Evolutionary conservation across 1,284 basidiomycete species (phyloP), one percentile per base, ranked within the genome.

Genomic region (Papiliotrema flavescens): DNA sequence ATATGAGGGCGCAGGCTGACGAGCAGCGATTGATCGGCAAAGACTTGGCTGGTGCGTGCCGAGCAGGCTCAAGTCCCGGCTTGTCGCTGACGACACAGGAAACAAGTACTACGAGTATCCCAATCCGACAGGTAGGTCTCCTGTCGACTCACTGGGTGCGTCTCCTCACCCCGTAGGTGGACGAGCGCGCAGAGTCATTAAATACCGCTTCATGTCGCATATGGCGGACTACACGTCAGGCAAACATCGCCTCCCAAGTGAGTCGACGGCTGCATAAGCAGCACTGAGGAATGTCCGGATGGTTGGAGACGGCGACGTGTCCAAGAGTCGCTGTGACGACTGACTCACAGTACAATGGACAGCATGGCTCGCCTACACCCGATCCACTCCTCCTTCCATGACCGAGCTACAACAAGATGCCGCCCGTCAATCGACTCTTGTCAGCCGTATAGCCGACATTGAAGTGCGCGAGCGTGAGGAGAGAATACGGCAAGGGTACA

Each of bases 401-500:
- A 43, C 48, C 19, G 73, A 75, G 51, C 63, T 75, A 14, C 54
- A 64, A 47, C n/a, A 17, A 0, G 73, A 75, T 50, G 51, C 48
- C 5, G 32, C 34, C 11, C 64, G 73, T 2, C 65, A 63, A 49
- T 43, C 50, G 22, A 15, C 47, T 11, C 64, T 75, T 1, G 36
- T 42, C 24, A 59, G 61, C 5, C 56, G 62, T 32, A 60, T 75
- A 8, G 53, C 55, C 3, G 63, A 56, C 0, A 75, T 75, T 34
- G 73, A 71, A 56, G 60, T 49, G 23, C 51, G 73, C 1, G 73
- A 75, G 49, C 42, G 53, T 15, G 68, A 55, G 26, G 73, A 75
- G 49, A 49, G 73, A n/a, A 75, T 75, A 15, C 53, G 61, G 32
- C 73, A 75, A 49, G 73, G 73, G 9, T 75, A 69, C 47, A 56